Evolutionary conservation across 305 asterid species (phyloP).

Genomic region (Fraxinus albicans): DNA sequence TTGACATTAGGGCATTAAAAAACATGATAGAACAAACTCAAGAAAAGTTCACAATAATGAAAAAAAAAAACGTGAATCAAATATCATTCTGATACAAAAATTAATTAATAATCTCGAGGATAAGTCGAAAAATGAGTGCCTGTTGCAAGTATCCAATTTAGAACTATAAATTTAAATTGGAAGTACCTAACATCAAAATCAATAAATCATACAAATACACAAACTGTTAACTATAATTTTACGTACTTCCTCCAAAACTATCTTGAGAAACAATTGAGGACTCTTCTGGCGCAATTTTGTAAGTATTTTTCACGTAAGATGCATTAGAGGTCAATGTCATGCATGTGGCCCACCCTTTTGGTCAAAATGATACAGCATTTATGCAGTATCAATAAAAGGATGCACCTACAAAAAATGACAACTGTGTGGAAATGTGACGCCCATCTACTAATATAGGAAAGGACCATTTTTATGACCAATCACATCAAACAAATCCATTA

Average conservation of each 20-base stretch:
- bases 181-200: neutral
- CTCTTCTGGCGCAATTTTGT: neutral
- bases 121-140: neutral
- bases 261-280: neutral
- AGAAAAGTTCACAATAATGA: neutral
- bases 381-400: neutral
- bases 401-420: neutral
- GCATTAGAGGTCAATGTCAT: neutral
- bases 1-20: neutral
- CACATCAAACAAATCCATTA: neutral
- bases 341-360: neutral
- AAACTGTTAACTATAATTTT: neutral
- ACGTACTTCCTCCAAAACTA: neutral
- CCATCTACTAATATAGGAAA: neutral
- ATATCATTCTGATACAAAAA: neutral
- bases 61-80: neutral
- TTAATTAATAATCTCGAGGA: neutral
- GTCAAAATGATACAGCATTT: neutral
- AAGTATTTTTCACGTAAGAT: neutral
- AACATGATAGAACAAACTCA: neutral
- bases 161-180: neutral
- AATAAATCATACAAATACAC: neutral
- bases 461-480: neutral
- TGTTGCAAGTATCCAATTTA: neutral
- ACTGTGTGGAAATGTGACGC: neutral